Percentiles rank a stretch among this genome's conserved stretches.
These are phyloP conservation scores for Corymbia citriodora DNA, from an alignment of 441 rosid species.

Conservation along the genomic window DNA sequence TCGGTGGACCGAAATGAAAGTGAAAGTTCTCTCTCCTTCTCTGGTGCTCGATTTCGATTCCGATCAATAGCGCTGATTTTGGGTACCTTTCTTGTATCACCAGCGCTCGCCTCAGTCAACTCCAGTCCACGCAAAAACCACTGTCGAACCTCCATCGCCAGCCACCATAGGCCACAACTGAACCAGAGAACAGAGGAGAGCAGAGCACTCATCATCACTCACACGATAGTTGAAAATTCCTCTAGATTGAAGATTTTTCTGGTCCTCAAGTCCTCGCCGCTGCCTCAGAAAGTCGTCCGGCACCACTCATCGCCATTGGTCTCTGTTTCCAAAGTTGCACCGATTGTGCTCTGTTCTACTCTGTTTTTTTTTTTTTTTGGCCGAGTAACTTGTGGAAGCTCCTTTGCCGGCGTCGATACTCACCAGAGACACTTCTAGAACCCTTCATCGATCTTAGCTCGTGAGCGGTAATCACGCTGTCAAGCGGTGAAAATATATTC, in stretches of 20 bases:
- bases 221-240: background rate
- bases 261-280: background rate
- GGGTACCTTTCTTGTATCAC: background rate
- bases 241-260: background rate
- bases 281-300: background rate
- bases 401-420: background rate
- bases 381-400: background rate
- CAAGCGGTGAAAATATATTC: background rate
- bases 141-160: background rate
- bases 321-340: background rate
- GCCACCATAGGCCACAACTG: background rate
- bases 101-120: background rate
- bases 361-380: background rate
- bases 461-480: rapidly evolving
- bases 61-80: background rate
- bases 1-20: no score
- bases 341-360: background rate
- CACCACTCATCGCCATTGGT: background rate
- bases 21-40: background rate
- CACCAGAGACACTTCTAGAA: background rate
- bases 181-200: background rate
- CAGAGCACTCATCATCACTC: background rate
- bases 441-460: background rate
- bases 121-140: background rate
- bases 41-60: no score